These are phyloP conservation scores for Amanita molliuscula DNA, from an alignment of 768 basidiomycete genomes.

Conservation along the genomic window DNA sequence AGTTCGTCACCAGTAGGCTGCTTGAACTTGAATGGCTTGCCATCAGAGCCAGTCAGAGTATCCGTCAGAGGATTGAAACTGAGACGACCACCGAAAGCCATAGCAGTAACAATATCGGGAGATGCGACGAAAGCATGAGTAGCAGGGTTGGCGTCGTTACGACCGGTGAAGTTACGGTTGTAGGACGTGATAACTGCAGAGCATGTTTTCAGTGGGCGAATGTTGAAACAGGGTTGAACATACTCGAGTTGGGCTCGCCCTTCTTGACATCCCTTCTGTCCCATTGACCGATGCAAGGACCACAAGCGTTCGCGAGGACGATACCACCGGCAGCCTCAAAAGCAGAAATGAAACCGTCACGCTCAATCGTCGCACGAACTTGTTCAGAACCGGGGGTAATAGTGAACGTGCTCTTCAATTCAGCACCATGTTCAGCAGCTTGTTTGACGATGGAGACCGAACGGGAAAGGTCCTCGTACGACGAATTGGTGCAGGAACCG, in stretches of 20 bases:
- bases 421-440: slow-evolving; percentile 79
- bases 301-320: slow-evolving; percentile 97
- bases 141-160: slow-evolving; percentile 98
- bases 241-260: slow-evolving; percentile 94
- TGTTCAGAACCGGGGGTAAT: slow-evolving; percentile 98
- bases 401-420: slow-evolving; percentile 90
- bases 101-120: slow-evolving; percentile 92
- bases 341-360: slow-evolving; percentile 85
- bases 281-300: slow-evolving; percentile 99
- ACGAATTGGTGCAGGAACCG: slow-evolving; percentile 99
- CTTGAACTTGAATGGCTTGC: slow-evolving; percentile 97
- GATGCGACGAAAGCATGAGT: slow-evolving; percentile 96
- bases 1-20: slow-evolving; percentile 87
- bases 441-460: slow-evolving; percentile 90
- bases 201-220: background rate
- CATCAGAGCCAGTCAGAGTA: slow-evolving; percentile 76
- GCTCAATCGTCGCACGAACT: slow-evolving; percentile 93
- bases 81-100: slow-evolving; percentile 89
- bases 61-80: slow-evolving; percentile 97
- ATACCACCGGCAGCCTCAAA: slow-evolving; percentile 87
- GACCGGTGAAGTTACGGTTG: slow-evolving; percentile 99
- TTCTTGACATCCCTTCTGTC: slow-evolving; percentile 94
- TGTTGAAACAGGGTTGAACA: slow-evolving; percentile 17
- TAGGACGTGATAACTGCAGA: slow-evolving; percentile 90
- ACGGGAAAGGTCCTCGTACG: slow-evolving; percentile 99